Percentiles rank a stretch among this genome's conserved stretches.
These are phyloP conservation scores for Podospora anserina DNA, from an alignment of 495 filamentous ascomycete species.

Conservation along the genomic window DNA sequence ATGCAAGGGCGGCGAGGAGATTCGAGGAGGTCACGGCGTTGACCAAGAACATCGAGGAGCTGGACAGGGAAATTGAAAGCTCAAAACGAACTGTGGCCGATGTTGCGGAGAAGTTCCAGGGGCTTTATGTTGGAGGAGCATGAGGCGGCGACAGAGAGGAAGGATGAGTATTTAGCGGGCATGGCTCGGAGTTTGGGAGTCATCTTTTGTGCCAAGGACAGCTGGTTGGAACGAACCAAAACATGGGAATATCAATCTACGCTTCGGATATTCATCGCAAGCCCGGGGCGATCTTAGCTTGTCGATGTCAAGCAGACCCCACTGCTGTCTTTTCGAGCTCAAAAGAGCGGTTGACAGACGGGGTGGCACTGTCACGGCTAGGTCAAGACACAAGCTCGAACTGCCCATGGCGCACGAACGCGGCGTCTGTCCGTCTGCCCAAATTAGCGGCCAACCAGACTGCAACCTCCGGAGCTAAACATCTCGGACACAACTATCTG, in stretches of 20 bases:
- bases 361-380: not conserved
- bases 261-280: not conserved
- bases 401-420: not conserved
- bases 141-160: not conserved
- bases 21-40: slow-evolving; percentile 88
- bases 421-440: not conserved
- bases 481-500: not conserved
- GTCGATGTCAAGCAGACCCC: not conserved
- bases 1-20: slow-evolving; percentile 73
- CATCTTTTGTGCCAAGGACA: not conserved
- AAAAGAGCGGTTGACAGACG: not conserved
- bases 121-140: slow-evolving; percentile 37
- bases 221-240: not conserved
- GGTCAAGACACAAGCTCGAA: not conserved
- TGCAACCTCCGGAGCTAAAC: not conserved
- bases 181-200: not conserved
- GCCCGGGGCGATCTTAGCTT: not conserved
- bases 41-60: slow-evolving; percentile 76
- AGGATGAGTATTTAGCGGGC: not conserved
- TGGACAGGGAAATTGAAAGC: slow-evolving; percentile 76
- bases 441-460: not conserved
- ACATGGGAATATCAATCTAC: not conserved
- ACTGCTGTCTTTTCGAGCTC: not conserved
- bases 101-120: slow-evolving; percentile 54
- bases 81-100: slow-evolving; percentile 52